A percentile compares a stretch with the other conserved stretches of the same genome.
These are phyloP conservation scores for Bipolaris gigantea DNA, from an alignment of 2,329 filamentous ascomycete species.

Conservation along the genomic window DNA sequence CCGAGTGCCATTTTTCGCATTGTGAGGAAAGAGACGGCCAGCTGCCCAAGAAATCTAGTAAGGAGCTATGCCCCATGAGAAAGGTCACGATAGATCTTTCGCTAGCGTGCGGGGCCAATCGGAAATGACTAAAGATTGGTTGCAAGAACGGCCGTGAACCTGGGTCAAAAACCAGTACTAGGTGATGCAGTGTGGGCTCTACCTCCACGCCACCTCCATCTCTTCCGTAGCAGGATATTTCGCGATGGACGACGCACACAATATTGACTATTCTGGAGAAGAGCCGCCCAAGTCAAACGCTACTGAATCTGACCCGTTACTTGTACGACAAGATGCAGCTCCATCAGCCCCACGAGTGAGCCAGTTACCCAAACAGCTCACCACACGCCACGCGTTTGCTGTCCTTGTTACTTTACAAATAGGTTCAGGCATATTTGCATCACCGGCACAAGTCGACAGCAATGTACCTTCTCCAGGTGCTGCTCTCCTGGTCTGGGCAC, in stretches of 20 bases:
- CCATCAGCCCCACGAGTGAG: constrained; percentile 18
- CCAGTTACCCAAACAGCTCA: constrained; percentile 33
- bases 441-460: constrained; percentile 63
- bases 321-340: constrained; percentile 16
- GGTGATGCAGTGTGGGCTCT: not conserved
- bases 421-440: constrained; percentile 67
- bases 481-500: constrained; percentile 62
- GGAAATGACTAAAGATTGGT: not conserved
- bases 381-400: constrained; percentile 53
- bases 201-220: not conserved
- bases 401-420: constrained; percentile 67
- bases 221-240: not conserved
- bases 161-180: not conserved
- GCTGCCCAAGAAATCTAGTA: not conserved
- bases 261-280: not conserved
- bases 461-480: constrained; percentile 64
- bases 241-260: constrained; percentile 1
- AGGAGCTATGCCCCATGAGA: too few species aligned
- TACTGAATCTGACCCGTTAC: constrained; percentile 33
- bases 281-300: constrained; percentile 18
- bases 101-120: constrained; percentile 1
- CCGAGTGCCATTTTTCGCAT: not conserved
- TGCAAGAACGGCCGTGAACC: not conserved
- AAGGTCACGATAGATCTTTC: not conserved
- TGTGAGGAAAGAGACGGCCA: not conserved